phyloP scores from a whole-genome alignment of 805 yeast species.

The Wickerhamomyces bovis region DNA sequence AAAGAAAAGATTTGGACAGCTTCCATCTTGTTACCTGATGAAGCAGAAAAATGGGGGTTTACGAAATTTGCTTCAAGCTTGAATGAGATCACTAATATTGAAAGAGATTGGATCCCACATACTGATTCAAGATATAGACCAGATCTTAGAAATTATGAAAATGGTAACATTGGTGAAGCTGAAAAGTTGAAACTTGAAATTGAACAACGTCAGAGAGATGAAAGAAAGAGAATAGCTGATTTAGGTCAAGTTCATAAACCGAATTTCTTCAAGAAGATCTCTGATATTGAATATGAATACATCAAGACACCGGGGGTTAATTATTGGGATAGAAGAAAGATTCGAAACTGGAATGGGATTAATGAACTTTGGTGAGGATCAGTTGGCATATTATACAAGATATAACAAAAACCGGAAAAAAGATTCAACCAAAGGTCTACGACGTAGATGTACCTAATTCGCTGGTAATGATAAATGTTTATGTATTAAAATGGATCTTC shows the following conservation, averaged over 20 bases:
- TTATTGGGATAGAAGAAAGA: conserved; percentile 77
- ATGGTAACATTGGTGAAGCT: conserved; percentile 64
- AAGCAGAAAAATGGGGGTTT: conserved; percentile 73
- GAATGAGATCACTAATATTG: conserved; percentile 73
- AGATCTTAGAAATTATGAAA: conserved; percentile 68
- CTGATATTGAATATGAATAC: conserved; percentile 45
- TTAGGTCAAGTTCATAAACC: conserved; percentile 45
- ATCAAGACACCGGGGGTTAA: conserved; percentile 42
- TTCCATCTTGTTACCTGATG: conserved; percentile 55
- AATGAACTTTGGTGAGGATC: conserved; percentile 46
- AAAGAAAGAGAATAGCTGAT: conserved; percentile 56
- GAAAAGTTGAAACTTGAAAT: conserved; percentile 60
- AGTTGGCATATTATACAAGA: neutral
- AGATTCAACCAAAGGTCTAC: no score
- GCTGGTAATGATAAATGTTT: neutral
- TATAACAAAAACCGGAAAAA: neutral
- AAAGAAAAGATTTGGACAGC: conserved; percentile 60
- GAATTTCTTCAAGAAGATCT: conserved; percentile 45
- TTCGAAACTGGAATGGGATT: conserved; percentile 53
- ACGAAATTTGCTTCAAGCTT: conserved; percentile 75
- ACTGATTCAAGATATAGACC: conserved; percentile 91
- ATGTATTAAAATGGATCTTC: conserved; percentile 78
- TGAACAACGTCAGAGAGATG: conserved; percentile 75
- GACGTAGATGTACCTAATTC: no score
- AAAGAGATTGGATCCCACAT: conserved; percentile 60